Base-by-base conservation (phyloP, 192 early-diverging fungal species). In the Entomortierella parvispora region DNA sequence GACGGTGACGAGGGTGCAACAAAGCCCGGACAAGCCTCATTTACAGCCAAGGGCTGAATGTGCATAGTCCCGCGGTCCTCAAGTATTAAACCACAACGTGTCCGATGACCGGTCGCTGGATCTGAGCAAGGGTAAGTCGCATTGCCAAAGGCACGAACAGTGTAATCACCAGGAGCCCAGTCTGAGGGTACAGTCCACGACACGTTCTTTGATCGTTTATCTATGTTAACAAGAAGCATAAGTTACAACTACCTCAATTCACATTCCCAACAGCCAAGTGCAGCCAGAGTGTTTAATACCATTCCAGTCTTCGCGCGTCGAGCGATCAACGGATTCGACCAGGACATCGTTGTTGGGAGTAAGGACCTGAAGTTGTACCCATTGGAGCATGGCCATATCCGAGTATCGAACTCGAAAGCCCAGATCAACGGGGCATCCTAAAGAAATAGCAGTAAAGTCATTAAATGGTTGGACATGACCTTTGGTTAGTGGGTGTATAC, bases 361-460 rank as follows among this genome's bases (percentile, higher is more conserved):
- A 20, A 68, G 43, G 7, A 68, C 26, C 26, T 68, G 66, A 1
- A 68, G 56, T 25, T 68, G 56, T 2, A 68, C 66, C 56, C 56
- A 68, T 48, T 56, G 40, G 15, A 67, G 53, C 20, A 47, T 31
- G 15, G 66, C 66, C 32, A 68, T 23, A 37, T 68, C 66, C 2
- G 66, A 68, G 48, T 40, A 68, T 26, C 59, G 66, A n/a, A 68
- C 55, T 0, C 66, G 54, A 28, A 47, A 68, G 17, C 56, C 56
- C 15, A 68, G 12, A 10, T 58, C 54, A 0, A 54, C 14, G 0
- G 66, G 29, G 5, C 66, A 68, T 2, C 62, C 62, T 63, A 40
- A 3, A 8, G 0, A 0, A 1, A 9, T 33, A 1, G 12, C 3
- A 9, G 23, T 12, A 57, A 25, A 42, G 4, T 2, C 3, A 22